Evolutionary conservation across 2,329 filamentous ascomycete genomes (phyloP).

Genomic region (Colletotrichum sp.): DNA sequence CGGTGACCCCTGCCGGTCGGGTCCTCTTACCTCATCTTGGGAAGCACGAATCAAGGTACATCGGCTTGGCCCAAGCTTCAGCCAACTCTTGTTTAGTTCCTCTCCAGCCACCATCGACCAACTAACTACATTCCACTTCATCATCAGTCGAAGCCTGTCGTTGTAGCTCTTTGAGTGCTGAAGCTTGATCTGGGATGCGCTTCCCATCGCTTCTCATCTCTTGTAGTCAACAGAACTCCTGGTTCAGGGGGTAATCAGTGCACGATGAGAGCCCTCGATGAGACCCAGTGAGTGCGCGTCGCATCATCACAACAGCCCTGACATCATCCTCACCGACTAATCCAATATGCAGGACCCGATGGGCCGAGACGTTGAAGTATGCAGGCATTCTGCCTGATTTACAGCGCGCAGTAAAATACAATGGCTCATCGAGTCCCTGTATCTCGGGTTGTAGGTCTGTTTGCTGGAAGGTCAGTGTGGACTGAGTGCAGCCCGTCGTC

Average conservation of each 20-base stretch:
- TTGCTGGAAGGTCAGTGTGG: slow-evolving; percentile 81
- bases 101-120: slow-evolving; percentile 12
- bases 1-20: not conserved
- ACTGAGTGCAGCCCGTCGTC: not conserved
- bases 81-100: not conserved
- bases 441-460: slow-evolving; percentile 79
- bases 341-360: slow-evolving; percentile 60
- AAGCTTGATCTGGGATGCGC: slow-evolving; percentile 4
- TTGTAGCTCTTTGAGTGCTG: not conserved
- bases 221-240: not conserved
- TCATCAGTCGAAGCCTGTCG: not conserved
- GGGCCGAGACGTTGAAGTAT: slow-evolving; percentile 67
- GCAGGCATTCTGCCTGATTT: slow-evolving; percentile 65
- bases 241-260: not conserved
- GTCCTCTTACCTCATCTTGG: slow-evolving; percentile 1
- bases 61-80: slow-evolving; percentile 17
- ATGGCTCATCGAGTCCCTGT: slow-evolving; percentile 67
- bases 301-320: slow-evolving; percentile 13
- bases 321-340: slow-evolving; percentile 21
- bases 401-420: slow-evolving; percentile 66
- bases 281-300: slow-evolving; percentile 15
- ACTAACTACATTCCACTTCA: slow-evolving; percentile 4
- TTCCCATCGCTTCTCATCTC: not conserved
- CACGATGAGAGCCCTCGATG: slow-evolving; percentile 14
- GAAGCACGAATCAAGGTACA: not conserved